phyloP scores from a whole-genome alignment of 2,329 filamentous ascomycete species.

The Aspergillus sojae region DNA sequence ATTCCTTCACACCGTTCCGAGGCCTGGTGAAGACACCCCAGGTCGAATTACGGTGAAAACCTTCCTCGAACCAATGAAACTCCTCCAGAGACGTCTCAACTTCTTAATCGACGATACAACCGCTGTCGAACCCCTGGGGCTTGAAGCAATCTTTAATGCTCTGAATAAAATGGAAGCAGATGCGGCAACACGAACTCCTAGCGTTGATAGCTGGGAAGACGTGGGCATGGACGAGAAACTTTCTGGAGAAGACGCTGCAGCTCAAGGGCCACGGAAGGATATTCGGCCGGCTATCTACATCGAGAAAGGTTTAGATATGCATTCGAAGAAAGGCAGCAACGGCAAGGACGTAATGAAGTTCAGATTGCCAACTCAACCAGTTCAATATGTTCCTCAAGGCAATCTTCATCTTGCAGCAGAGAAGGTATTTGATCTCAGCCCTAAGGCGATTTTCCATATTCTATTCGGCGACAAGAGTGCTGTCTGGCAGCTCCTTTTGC shows the following conservation, averaged over 20 bases:
- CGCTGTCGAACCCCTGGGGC: slow-evolving; percentile 67
- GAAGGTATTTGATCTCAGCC: slow-evolving; percentile 83
- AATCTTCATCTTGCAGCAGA: slow-evolving; percentile 77
- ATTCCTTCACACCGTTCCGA: slow-evolving; percentile 75
- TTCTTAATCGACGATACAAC: slow-evolving; percentile 80
- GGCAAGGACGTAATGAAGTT: slow-evolving; percentile 67
- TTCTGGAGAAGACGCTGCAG: slow-evolving; percentile 36
- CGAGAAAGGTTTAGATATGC: slow-evolving; percentile 62
- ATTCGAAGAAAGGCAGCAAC: slow-evolving; percentile 36
- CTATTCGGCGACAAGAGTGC: slow-evolving; percentile 96
- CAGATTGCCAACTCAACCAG: slow-evolving; percentile 77
- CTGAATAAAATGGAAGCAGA: slow-evolving; percentile 74
- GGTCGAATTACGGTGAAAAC: slow-evolving; percentile 85
- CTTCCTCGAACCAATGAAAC: slow-evolving; percentile 82
- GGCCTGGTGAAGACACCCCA: slow-evolving; percentile 63
- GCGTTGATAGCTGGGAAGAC: slow-evolving; percentile 90
- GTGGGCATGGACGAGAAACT: slow-evolving; percentile 67
- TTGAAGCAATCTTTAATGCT: slow-evolving; percentile 70
- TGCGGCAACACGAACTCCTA: slow-evolving; percentile 65
- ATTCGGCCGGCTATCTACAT: slow-evolving; percentile 62
- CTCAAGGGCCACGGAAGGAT: slow-evolving; percentile 50
- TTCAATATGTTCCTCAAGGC: slow-evolving; percentile 80
- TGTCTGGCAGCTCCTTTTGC: slow-evolving; percentile 88
- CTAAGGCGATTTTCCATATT: slow-evolving; percentile 93
- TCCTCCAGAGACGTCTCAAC: slow-evolving; percentile 83